Base-by-base conservation (phyloP, 495 filamentous ascomycete genomes). In the Tuber umbilicatum region DNA sequence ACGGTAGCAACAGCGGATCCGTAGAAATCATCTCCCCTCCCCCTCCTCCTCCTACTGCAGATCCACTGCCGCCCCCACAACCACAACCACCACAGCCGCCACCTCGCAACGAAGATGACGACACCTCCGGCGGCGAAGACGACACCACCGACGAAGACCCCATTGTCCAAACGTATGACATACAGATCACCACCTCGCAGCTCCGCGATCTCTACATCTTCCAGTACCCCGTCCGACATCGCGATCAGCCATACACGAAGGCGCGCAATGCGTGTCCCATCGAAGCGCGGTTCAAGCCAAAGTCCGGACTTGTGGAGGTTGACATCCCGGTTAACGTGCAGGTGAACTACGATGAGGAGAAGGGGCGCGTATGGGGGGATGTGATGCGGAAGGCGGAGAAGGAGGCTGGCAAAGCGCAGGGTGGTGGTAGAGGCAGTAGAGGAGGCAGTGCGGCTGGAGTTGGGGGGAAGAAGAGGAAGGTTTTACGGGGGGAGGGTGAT, bases 261-360 rank as follows among this genome's bases (percentile, higher is more conserved):
- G 79, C 81, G 1, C 82, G 85, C 68, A 82, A 85, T 9, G 85
- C 87, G 17, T 86, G 88, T 73, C 92, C 92, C 0, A 76, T 86
- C 2, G 85, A 86, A 16, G 81, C 93, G 45, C 89, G 91, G 42
- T 85, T 92, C 77, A 94, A 94, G 82, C 87, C 88, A 0, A 83
- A 86, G 42, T 86, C 89, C 1, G 91, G 91, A 1, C 85, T 92
- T 71, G 84, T 94, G n/a, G 92, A 94, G 80, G 81, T 93, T 9
- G 92, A 94, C 71, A 86, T 93, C 14, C 89, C 91, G 1, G 85
- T 94, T 70, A 87, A 89, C 82, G 87, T 88, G 31, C 83, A 85
- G 23, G 75, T 80, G 6, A 88, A 89, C 75, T 94, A 91, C 82
- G 89, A 94, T 82, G 84, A 87, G 71, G 86, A 83, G 71, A 90